Percentiles rank a stretch among this genome's conserved stretches.
Conservation (phyloP, 805 yeast species). For the Lipomyces mesembrius region DNA sequence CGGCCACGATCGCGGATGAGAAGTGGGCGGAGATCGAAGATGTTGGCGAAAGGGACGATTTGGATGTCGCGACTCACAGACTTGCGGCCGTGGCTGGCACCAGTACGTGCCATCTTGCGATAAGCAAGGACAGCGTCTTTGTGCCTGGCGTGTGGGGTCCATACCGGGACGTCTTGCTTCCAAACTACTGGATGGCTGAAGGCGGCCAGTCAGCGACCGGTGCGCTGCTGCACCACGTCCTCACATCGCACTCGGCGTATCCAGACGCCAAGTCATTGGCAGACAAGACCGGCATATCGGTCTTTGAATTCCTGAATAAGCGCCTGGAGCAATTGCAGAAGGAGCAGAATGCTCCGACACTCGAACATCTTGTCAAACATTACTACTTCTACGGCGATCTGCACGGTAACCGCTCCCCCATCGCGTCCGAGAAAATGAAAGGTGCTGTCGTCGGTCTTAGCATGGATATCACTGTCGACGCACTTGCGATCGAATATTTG, state of each 20-base stretch:
- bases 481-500: slow-evolving; percentile 80
- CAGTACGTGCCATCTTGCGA: slow-evolving; percentile 92
- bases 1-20: slow-evolving; percentile 72
- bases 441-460: slow-evolving; percentile 91
- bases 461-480: slow-evolving; percentile 85
- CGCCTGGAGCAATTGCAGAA: slow-evolving; percentile 68
- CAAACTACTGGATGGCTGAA: slow-evolving; percentile 92
- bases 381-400: slow-evolving; percentile 93
- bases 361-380: slow-evolving; percentile 80
- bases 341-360: slow-evolving; percentile 65
- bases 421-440: slow-evolving; percentile 91
- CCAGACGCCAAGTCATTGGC: slow-evolving; percentile 69
- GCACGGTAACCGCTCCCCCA: slow-evolving; percentile 97
- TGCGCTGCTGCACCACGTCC: slow-evolving; percentile 84
- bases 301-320: slow-evolving; percentile 81
- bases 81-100: slow-evolving; percentile 99
- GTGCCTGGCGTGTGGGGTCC: slow-evolving; percentile 99
- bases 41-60: slow-evolving; percentile 44
- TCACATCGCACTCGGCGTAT: slow-evolving; percentile 87
- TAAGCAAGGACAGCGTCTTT: slow-evolving; percentile 82
- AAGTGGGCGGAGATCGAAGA: slow-evolving; percentile 38
- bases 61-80: slow-evolving; percentile 68
- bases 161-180: slow-evolving; percentile 89
- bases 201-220: slow-evolving; percentile 99
- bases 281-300: slow-evolving; percentile 68